These are phyloP conservation scores for Selaginella tamariscina DNA, from an alignment of 75 land plant genomes.

Conservation along the genomic window DNA sequence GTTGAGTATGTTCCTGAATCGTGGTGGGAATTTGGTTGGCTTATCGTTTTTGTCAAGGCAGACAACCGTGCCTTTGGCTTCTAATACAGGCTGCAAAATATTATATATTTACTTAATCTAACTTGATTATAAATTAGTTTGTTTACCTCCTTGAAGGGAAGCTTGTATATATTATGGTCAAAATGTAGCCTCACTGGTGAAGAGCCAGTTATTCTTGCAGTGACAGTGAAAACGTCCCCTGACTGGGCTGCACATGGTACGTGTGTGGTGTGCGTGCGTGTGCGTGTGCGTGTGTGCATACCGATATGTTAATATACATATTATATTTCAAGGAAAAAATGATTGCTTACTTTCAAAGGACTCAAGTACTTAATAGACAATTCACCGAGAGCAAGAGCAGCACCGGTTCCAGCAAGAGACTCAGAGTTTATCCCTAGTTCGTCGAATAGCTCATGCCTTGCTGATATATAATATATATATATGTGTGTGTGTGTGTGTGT, in stretches of 20 bases:
- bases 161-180: slow-evolving; percentile 56
- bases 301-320: not conserved
- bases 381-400: slow-evolving; percentile 62
- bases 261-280: too few species aligned
- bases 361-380: slow-evolving; percentile 51
- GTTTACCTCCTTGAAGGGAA: slow-evolving; percentile 53
- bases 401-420: slow-evolving; percentile 56
- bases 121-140: not conserved
- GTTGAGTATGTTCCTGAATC: not conserved
- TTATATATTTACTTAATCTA: not conserved
- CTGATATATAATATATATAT: slow-evolving; percentile 28
- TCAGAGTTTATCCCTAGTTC: slow-evolving; percentile 57
- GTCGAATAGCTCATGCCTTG: slow-evolving; percentile 65
- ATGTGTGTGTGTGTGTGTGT: too few species aligned
- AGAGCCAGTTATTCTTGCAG: slow-evolving; percentile 44
- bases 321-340: not conserved
- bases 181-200: slow-evolving; percentile 56
- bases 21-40: slow-evolving; percentile 49
- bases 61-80: slow-evolving; percentile 71
- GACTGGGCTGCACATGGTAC: slow-evolving; percentile 15
- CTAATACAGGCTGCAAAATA: slow-evolving; percentile 43
- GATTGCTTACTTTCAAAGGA: slow-evolving; percentile 47
- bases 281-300: too few species aligned
- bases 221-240: slow-evolving; percentile 61
- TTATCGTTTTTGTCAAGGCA: slow-evolving; percentile 62